Evolutionary conservation across 2,329 filamentous ascomycete genomes (phyloP), one percentile per base, ranked within the genome.

Genomic region (Ophiocordyceps unilateralis): DNA sequence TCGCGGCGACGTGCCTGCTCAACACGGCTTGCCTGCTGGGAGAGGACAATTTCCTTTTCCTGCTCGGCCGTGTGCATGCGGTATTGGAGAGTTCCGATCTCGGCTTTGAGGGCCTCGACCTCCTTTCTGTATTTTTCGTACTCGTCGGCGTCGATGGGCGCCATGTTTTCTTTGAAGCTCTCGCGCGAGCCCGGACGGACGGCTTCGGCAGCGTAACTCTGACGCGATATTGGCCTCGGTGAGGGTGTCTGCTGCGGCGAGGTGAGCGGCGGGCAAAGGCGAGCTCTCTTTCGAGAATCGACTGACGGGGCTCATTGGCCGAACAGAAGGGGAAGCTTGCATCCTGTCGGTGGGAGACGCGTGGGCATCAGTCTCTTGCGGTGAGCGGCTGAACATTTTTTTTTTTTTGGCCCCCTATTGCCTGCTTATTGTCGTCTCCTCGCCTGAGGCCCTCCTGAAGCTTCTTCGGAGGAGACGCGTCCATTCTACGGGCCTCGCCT

Each of bases 1-100:
- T 84, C 82, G 48, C 81, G 83, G 40, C 79, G 71, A 50, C 84
- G 79, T 2, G 81, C 71, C 44, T 93, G 86, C 47, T 89, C 78
- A 20, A 94, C 61, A 53, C 94, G 89, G 52, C 84, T 83, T 49
- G 86, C 81, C 51, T 91, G 83, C 47, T 85, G 79, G 15, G 94
- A 69, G 10, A 77, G 71, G 40, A 78, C 68, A 53, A 95, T 74
- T 45, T 93, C 86, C 51, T 83, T 81, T 55, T 96, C 89, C 51
- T 94, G 85, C 53, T 89, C 88, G 43, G 84, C 67, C 17, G 83
- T 89, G 53, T 87, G 83, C 50, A 94, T 71, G 45, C 89, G 85
- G 63, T 95, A 98, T 47, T 80, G 81, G 41, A 95, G 67, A 0
- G 86, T 84, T 47, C 88, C 91, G 37, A 96, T 69, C 60, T 95